These are phyloP conservation scores for Tremella fuciformis DNA, from an alignment of 768 basidiomycete species.

Conservation along the genomic window DNA sequence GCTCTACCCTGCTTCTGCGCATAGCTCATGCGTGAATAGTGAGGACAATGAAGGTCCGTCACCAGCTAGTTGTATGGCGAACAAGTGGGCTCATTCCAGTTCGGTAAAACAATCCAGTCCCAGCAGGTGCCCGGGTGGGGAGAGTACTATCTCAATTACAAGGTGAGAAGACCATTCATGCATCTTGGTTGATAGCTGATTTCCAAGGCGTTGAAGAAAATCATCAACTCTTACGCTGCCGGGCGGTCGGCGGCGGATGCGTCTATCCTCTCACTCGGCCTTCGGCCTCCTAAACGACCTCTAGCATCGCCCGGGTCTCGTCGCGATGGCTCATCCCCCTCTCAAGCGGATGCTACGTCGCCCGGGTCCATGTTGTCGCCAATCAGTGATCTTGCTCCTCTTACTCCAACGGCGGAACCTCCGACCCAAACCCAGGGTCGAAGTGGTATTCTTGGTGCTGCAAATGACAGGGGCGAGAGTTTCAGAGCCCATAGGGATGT, in stretches of 20 bases:
- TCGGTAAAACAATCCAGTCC: conserved; percentile 94
- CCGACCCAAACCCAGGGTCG: conserved; percentile 29
- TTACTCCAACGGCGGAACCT: conserved; percentile 46
- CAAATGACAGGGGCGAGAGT: conserved; percentile 72
- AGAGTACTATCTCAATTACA: conserved; percentile 93
- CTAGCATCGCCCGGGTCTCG: conserved; percentile 38
- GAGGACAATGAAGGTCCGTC: too few species aligned
- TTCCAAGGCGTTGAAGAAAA: conserved; percentile 57
- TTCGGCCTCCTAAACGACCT: conserved; percentile 65
- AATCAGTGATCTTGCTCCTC: conserved; percentile 37
- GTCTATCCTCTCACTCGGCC: conserved; percentile 75
- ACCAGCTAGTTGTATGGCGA: too few species aligned
- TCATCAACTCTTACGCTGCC: conserved; percentile 88
- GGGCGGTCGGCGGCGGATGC: conserved; percentile 88
- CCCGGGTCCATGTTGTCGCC: conserved; percentile 1
- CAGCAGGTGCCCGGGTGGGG: conserved; percentile 98
- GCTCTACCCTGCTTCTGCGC: too few species aligned
- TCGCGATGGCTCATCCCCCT: conserved; percentile 14
- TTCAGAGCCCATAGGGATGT: conserved; percentile 94
- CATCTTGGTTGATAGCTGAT: not conserved
- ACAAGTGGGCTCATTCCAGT: conserved; percentile 57
- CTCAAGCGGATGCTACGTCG: not conserved
- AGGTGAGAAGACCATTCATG: conserved; percentile 53
- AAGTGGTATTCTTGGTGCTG: conserved; percentile 51
- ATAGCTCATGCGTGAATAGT: too few species aligned